These are phyloP conservation scores for Aspergillus ostianus DNA, from an alignment of 495 filamentous ascomycete species.

Conservation along the genomic window DNA sequence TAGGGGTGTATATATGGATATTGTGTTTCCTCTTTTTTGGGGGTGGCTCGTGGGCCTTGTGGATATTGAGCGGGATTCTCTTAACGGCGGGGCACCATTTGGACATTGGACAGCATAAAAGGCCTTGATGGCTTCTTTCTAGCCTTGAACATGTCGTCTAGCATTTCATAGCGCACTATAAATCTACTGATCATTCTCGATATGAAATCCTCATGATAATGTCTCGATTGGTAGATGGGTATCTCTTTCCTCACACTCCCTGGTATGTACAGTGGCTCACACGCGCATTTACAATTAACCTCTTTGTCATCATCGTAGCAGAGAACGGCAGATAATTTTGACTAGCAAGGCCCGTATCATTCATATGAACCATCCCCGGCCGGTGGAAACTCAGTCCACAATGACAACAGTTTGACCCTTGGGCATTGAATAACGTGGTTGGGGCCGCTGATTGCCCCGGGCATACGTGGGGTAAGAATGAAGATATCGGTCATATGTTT, in stretches of 20 bases:
- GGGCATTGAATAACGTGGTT: conserved; percentile 19
- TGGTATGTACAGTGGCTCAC: conserved; percentile 11
- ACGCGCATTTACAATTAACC: conserved; percentile 6
- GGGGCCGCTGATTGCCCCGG: conserved; percentile 24
- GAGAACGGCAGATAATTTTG: neutral
- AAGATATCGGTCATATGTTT: conserved; percentile 6
- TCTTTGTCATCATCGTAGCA: no score
- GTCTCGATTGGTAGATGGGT: neutral
- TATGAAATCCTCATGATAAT: neutral
- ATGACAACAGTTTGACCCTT: conserved; percentile 31
- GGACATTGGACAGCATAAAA: neutral
- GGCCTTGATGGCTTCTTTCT: no score
- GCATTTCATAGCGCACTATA: neutral
- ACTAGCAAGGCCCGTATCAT: neutral
- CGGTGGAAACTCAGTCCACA: conserved; percentile 30
- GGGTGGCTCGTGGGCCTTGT: neutral
- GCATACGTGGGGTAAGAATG: conserved; percentile 30
- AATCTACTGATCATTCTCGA: neutral
- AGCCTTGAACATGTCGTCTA: neutral
- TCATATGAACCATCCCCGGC: neutral
- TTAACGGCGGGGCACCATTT: neutral
- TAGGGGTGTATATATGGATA: conserved; percentile 1
- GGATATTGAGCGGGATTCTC: neutral
- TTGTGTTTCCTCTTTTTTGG: neutral
- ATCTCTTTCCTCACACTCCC: neutral